Evolutionary conservation across 768 basidiomycete species (phyloP), one percentile per base, ranked within the genome.

Genomic region (Russula earlei): DNA sequence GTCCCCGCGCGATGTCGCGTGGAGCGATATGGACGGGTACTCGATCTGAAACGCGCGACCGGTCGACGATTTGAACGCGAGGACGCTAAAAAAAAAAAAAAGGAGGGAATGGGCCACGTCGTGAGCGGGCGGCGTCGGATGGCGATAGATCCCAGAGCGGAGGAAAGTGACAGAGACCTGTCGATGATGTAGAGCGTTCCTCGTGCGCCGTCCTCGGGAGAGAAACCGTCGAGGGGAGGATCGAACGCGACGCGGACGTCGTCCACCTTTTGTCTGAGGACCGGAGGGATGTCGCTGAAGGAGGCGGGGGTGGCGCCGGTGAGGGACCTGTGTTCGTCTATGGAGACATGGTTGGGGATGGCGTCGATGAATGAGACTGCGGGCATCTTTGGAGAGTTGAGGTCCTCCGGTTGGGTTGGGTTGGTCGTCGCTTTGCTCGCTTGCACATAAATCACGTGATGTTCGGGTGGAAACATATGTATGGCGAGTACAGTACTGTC

Each of bases 21-120:
- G 96, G 2, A 99, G 79, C 1, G 91, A 95, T 66, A 99, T 88
- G 5, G 85, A 75, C 10, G 90, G 91, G 68, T 95, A 98, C 55
- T 84, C 76, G 66, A 98, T 80, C 61, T 87, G 82, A 70, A 97
- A 85, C 15, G 91, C 92, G 42, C 74, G 73, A 15, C 83, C 83
- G 1, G 81, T 74, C 11, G 78, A 64, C 3, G 87, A 82, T 70
- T 88, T 79, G 77, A 89, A 95, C 3, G 81, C 80, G 37, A 96
- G 77, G 15, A 78, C 82, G 60, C 92, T 91, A 48, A 22, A 36
- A 9, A 11, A 17, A 8, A 17, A 20, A 4, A 3, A 22, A 7
- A 8, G 10, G n/a, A 11, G 4, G 11, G 40, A 20, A 22, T 9
- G n/a, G 40, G 34, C 14, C 9, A 1, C 29, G 31, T 31, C 45